Base-by-base conservation (phyloP, 192 early-diverging fungal species). In the Podila epicladia region DNA sequence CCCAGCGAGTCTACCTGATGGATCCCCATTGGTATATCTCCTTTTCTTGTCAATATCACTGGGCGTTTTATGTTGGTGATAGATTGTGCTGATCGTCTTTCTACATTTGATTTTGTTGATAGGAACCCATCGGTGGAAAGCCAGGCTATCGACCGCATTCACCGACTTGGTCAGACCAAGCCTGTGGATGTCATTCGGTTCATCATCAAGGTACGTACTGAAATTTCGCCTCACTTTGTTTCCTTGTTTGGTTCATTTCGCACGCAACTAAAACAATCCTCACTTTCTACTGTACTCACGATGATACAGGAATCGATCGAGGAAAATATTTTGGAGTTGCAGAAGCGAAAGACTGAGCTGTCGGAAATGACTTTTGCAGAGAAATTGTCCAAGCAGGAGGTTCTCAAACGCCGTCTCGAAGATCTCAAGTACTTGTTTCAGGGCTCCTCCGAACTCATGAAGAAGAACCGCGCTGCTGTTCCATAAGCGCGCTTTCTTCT, bases 101-200 rank as follows among this genome's bases (percentile, higher is more conserved):
- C 85, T 69, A 78, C 22, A 35, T 62, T 48, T 38, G 31, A 22
- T 15, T 20, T 26, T 22, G 35, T 24, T 72, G 69, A 65, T 82
- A 79, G 93, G 94, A 95, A 94, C 71, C 90, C 89, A 19, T 90
- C 92, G n/a, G 91, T 93, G 22, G 93, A 95, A 82, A 84, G 86
- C 31, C 94, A 95, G 72, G 94, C 94, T 0, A 92, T 95, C 48
- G 94, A 95, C 74, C 91, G 94, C 67, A 89, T 95, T 49, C 93
- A 95, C 77, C 87, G 94, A n/a, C 78, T 95, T 2, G 94, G 94
- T 20, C 94, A 95, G 67, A 83, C 63, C 31, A 75, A 84, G 32
- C 87, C 90, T 0, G 89, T 94, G 20, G 86, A 87, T 13, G 88
- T 91, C 3, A 82, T 89, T 15, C 89, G 90, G 32, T 93, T 91